phyloP scores from a whole-genome alignment of 371 early-diverging fungal species.

The Mucor racemosus region DNA sequence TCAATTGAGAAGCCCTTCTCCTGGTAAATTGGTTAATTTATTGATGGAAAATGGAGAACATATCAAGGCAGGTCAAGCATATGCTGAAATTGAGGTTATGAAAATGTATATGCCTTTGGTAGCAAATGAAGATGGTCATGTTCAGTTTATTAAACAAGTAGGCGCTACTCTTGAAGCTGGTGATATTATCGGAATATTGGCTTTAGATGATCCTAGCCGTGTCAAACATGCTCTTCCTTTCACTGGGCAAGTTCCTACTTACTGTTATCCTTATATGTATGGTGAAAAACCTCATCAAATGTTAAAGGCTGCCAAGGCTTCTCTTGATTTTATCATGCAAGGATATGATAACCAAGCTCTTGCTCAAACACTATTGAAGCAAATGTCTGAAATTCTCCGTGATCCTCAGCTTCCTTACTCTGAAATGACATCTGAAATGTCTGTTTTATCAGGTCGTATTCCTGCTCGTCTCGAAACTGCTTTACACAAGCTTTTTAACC shows the following conservation, averaged over 20 bases:
- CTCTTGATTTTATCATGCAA: constrained; percentile 79
- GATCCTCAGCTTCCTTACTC: constrained; percentile 86
- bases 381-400: constrained; percentile 75
- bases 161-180: constrained; percentile 88
- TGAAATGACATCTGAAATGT: constrained; percentile 81
- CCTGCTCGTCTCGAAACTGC: constrained; percentile 74
- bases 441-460: constrained; percentile 86
- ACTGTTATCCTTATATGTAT: constrained; percentile 74
- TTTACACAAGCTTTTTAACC: constrained; percentile 42
- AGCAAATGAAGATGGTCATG: constrained; percentile 88
- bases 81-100: constrained; percentile 99
- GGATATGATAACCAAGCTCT: constrained; percentile 88
- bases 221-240: constrained; percentile 91
- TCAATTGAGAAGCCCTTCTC: constrained; percentile 91
- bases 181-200: constrained; percentile 92
- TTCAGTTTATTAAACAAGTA: constrained; percentile 90
- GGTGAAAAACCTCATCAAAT: constrained; percentile 88
- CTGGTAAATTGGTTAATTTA: constrained; percentile 96
- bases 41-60: constrained; percentile 92
- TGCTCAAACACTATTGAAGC: constrained; percentile 70
- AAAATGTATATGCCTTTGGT: constrained; percentile 99
- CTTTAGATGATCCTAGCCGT: constrained; percentile 90
- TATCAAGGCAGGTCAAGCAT: constrained; percentile 88
- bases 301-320: constrained; percentile 64
- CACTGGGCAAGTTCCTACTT: constrained; percentile 82